Evolutionary conservation across 345 rosid genomes (phyloP).

Genomic region (Syzygium grande): DNA sequence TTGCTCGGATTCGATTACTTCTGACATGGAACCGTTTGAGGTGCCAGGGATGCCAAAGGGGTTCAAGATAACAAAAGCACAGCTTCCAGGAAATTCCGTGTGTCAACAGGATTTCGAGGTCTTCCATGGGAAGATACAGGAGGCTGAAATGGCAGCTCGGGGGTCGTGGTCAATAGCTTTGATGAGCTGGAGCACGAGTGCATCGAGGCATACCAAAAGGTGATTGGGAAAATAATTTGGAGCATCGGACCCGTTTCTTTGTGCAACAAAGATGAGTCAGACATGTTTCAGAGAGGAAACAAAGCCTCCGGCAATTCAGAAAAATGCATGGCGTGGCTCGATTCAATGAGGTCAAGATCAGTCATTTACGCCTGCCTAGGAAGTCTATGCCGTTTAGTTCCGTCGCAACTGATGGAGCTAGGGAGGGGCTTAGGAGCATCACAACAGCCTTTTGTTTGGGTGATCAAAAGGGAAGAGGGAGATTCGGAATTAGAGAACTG

Average conservation of each 20-base stretch:
- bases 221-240: slow-evolving; percentile 52
- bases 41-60: slow-evolving; percentile 45
- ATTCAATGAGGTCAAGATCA: slow-evolving; percentile 37
- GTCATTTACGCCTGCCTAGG: slow-evolving; percentile 76
- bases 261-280: slow-evolving; percentile 26
- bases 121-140: slow-evolving; percentile 51
- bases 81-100: slow-evolving; percentile 50
- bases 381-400: slow-evolving; percentile 57
- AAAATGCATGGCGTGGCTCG: slow-evolving; percentile 46
- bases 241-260: slow-evolving; percentile 78
- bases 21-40: slow-evolving; percentile 43
- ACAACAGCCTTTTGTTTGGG: slow-evolving; percentile 66
- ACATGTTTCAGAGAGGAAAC: slow-evolving; percentile 64
- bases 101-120: slow-evolving; percentile 41
- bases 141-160: slow-evolving; percentile 44
- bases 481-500: slow-evolving; percentile 48
- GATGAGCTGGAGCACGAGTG: slow-evolving; percentile 49
- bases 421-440: slow-evolving; percentile 65
- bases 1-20: slow-evolving; percentile 19
- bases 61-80: slow-evolving; percentile 37
- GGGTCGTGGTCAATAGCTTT: slow-evolving; percentile 63
- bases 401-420: slow-evolving; percentile 57
- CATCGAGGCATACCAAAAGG: slow-evolving; percentile 24
- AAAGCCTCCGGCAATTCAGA: slow-evolving; percentile 27
- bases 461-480: slow-evolving; percentile 27